Conservation (phyloP, 768 basidiomycete species). For the Lactifluus piperatus region DNA sequence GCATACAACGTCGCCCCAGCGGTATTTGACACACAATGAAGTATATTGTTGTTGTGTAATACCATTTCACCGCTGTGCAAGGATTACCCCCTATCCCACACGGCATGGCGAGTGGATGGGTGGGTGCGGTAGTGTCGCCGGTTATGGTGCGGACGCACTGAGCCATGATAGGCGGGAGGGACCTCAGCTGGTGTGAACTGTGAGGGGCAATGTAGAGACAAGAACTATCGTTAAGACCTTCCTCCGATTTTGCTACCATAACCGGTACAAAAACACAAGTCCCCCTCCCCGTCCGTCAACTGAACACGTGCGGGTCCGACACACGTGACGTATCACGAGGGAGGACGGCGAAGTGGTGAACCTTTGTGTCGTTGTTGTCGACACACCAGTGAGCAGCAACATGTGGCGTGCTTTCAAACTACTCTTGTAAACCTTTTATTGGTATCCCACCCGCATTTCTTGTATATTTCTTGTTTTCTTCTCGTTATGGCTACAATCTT, state of each 20-base stretch:
- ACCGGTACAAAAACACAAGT: no score
- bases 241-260: no score
- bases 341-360: no score
- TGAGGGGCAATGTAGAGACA: constrained; percentile 68
- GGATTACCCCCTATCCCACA: constrained; percentile 38
- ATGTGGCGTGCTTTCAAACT: no score
- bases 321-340: no score
- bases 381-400: no score
- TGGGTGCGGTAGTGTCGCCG: constrained; percentile 39
- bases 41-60: constrained; percentile 73
- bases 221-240: constrained; percentile 58
- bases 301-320: no score
- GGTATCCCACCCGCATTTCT: background rate
- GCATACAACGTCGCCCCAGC: constrained; percentile 64
- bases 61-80: constrained; percentile 59
- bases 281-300: no score
- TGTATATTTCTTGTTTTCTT: background rate
- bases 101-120: constrained; percentile 61
- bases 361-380: no score
- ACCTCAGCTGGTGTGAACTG: constrained; percentile 54
- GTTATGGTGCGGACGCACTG: constrained; percentile 58
- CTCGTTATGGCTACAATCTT: background rate
- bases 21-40: constrained; percentile 65
- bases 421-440: no score
- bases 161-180: constrained; percentile 43